phyloP scores from a whole-genome alignment of 2,329 filamentous ascomycete species.

The Fusarium duplospermum region DNA sequence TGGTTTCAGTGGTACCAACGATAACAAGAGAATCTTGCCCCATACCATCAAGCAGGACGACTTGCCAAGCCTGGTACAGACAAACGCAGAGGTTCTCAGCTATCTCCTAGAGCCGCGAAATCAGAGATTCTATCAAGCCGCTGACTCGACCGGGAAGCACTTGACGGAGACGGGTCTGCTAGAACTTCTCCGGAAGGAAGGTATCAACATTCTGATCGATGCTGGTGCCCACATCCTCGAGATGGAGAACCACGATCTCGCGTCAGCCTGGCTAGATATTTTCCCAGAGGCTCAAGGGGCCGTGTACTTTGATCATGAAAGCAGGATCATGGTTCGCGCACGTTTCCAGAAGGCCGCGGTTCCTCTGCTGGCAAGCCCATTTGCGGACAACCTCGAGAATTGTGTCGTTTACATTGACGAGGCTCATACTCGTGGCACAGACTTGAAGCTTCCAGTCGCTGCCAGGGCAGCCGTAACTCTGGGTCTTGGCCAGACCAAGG shows the following conservation, averaged over 20 bases:
- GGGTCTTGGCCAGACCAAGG: constrained; percentile 68
- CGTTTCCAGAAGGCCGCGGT: constrained; percentile 54
- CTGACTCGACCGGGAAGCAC: constrained; percentile 48
- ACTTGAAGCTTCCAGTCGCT: constrained; percentile 63
- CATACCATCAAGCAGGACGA: constrained; percentile 72
- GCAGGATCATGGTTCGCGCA: constrained; percentile 34
- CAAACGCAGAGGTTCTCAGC: constrained; percentile 71
- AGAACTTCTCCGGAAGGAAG: neutral
- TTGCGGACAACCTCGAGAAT: constrained; percentile 61
- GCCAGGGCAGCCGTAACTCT: constrained; percentile 67
- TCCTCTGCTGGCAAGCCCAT: constrained; percentile 65
- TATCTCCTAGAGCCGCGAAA: constrained; percentile 67
- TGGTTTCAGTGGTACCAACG: constrained; percentile 80
- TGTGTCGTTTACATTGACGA: constrained; percentile 72
- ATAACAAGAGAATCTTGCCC: constrained; percentile 69
- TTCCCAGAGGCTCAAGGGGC: constrained; percentile 59
- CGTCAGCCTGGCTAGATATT: constrained; percentile 60
- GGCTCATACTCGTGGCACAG: constrained; percentile 70
- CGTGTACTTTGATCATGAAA: constrained; percentile 62
- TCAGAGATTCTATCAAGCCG: constrained; percentile 53
- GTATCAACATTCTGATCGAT: constrained; percentile 69
- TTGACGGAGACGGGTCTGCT: constrained; percentile 42
- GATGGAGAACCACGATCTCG: constrained; percentile 64
- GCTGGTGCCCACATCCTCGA: constrained; percentile 73
- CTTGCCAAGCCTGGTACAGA: constrained; percentile 65